A percentile compares a stretch with the other conserved stretches of the same genome.
phyloP scores from a whole-genome alignment of 2,329 filamentous ascomycete genomes.

The Rhinocladiella similis region DNA sequence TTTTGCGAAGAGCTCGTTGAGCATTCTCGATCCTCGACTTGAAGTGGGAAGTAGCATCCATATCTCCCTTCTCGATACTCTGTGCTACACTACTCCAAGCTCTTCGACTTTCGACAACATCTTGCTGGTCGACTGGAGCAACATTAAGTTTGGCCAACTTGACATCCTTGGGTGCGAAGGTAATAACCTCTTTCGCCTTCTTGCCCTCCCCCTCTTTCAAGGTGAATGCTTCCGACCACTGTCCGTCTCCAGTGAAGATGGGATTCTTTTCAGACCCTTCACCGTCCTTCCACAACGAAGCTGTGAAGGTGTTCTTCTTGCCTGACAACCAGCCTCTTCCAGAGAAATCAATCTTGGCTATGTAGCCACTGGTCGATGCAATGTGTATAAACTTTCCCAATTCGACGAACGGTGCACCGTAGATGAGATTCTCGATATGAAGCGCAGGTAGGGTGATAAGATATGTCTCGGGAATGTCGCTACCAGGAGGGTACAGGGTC shows the following conservation, averaged over 20 bases:
- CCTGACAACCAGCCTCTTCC: slow-evolving; percentile 93
- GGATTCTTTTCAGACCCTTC: slow-evolving; percentile 63
- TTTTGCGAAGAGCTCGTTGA: slow-evolving; percentile 74
- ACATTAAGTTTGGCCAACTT: slow-evolving; percentile 67
- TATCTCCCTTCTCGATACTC: slow-evolving; percentile 78
- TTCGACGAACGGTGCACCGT: slow-evolving; percentile 76
- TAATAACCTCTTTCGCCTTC: slow-evolving; percentile 49
- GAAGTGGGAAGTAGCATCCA: slow-evolving; percentile 75
- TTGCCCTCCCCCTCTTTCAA: slow-evolving; percentile 37
- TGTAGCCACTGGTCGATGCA: slow-evolving; percentile 80
- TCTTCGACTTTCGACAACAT: slow-evolving; percentile 81
- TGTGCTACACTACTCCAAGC: slow-evolving; percentile 86
- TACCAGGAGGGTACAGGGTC: slow-evolving; percentile 61
- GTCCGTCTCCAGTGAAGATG: slow-evolving; percentile 79
- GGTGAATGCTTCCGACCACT: slow-evolving; percentile 65
- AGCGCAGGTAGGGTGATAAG: slow-evolving; percentile 88
- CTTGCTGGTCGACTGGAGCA: slow-evolving; percentile 74
- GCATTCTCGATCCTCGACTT: slow-evolving; percentile 91
- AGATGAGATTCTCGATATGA: slow-evolving; percentile 89
- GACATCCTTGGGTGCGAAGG: slow-evolving; percentile 57
- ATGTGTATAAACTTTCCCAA: slow-evolving; percentile 84
- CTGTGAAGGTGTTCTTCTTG: slow-evolving; percentile 89
- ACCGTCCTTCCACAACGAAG: slow-evolving; percentile 68
- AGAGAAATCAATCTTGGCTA: slow-evolving; percentile 86
- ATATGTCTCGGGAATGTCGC: slow-evolving; percentile 65